Conservation (phyloP, 1,284 basidiomycete species). For the Sparassis latifolia region DNA sequence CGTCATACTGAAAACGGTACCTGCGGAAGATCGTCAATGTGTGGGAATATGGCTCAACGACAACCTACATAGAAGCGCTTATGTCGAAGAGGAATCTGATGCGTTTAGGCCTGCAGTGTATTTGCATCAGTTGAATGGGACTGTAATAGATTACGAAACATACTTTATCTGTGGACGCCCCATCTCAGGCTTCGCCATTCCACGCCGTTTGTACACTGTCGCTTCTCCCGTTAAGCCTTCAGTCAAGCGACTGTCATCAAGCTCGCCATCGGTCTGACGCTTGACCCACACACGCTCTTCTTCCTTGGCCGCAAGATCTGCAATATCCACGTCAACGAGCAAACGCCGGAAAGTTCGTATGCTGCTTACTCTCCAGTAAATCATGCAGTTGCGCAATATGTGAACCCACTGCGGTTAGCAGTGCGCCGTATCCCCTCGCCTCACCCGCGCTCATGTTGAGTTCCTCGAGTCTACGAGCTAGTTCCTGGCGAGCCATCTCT, state of each 20-base stretch:
- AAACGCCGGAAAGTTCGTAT: not conserved
- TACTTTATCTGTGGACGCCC: conserved; percentile 64
- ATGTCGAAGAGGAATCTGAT: conserved; percentile 66
- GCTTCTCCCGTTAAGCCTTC: conserved; percentile 63
- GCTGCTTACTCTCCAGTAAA: conserved; percentile 47
- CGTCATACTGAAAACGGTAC: conserved; percentile 69
- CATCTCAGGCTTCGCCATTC: conserved; percentile 61
- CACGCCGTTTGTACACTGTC: conserved; percentile 61
- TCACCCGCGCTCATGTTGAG: conserved; percentile 52
- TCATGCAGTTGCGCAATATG: conserved; percentile 54
- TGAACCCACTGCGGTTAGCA: conserved; percentile 47
- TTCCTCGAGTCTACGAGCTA: conserved; percentile 52
- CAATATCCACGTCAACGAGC: not conserved
- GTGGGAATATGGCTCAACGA: no score
- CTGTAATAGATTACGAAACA: conserved; percentile 9
- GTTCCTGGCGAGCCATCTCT: conserved; percentile 58
- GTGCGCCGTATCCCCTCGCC: conserved; percentile 47
- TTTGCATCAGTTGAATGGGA: not conserved
- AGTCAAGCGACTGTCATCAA: conserved; percentile 58
- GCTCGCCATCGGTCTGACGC: conserved; percentile 61
- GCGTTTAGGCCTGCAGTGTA: conserved; percentile 45
- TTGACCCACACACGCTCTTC: conserved; percentile 67
- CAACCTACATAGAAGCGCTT: conserved; percentile 56
- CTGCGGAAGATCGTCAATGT: conserved; percentile 22
- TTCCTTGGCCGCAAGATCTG: conserved; percentile 59